Evolutionary conservation across 805 yeast genomes (phyloP).

Genomic region (Myxozyma melibiosi): DNA sequence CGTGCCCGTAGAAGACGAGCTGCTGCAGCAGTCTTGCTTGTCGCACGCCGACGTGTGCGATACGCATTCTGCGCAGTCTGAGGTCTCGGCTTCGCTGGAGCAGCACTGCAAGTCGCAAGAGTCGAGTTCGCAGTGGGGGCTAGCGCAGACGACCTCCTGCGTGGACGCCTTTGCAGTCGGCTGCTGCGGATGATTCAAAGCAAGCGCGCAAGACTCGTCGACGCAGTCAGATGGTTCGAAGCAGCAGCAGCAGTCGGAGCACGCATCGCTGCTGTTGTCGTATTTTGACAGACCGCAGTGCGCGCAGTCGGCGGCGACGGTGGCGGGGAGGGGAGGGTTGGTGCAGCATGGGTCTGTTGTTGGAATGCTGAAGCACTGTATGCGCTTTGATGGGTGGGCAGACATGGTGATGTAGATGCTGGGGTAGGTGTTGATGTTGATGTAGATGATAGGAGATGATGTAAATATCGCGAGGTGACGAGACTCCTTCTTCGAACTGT

Average conservation of each 20-base stretch:
- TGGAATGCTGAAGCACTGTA: not conserved
- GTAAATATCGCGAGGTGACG: too few relatives aligned
- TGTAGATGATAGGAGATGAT: too few relatives aligned
- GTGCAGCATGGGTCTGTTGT: not conserved
- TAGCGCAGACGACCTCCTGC: slow-evolving; percentile 11
- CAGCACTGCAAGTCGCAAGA: slow-evolving; percentile 8
- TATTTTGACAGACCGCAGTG: not conserved
- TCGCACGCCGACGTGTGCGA: too few relatives aligned
- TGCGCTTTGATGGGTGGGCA: not conserved
- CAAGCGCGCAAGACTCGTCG: slow-evolving; percentile 2
- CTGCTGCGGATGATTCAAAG: not conserved
- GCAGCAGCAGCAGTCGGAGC: slow-evolving; percentile 21
- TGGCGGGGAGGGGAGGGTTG: not conserved
- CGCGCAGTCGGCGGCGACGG: not conserved
- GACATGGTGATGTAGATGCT: too few relatives aligned
- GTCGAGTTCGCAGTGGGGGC: slow-evolving; percentile 13
- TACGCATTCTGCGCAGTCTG: not conserved
- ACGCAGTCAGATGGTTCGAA: slow-evolving; percentile 12
- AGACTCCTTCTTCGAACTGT: too few relatives aligned
- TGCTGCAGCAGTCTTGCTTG: too few relatives aligned
- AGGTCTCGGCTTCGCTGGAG: not conserved
- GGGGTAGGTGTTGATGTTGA: too few relatives aligned
- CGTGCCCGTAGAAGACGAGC: too few relatives aligned
- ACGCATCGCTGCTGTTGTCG: not conserved
- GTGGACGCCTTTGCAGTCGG: not conserved